Evolutionary conservation across 2,329 filamentous ascomycete species (phyloP), one percentile per base, ranked within the genome.

Genomic region (Amauroascus niger): DNA sequence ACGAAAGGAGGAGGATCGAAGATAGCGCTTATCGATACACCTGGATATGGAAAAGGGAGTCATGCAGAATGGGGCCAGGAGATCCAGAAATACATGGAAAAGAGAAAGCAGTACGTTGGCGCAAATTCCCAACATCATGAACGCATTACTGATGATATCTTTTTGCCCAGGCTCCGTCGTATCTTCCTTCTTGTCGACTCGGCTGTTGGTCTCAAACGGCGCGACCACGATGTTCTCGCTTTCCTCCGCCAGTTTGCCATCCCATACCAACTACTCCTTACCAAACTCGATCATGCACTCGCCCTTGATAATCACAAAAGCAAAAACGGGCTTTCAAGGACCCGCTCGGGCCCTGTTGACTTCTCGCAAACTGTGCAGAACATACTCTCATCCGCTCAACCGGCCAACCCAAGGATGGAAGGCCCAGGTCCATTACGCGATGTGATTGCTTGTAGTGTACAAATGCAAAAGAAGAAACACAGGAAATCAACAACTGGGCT

Each of bases 21-120:
- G 58, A 63, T 85, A 26, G 76, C 82, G 0, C 73, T 88, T 32
- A 72, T 87, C 18, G 84, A 88, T 65, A 84, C 84, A 78, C 84
- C 84, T 1, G 84, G 84, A 0, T 87, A 87, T 62, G 84, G 84
- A 3, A 76, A 79, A 54, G 82, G 77, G 1, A 81, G 79, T 62
- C 69, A 76, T 32, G 66, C 72, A 7, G 78, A 80, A 60, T 87
- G 83, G 82, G 84, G 84, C 0, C 63, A 67, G 22, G 80, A 86
- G 65, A 83, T 86, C 56, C 73, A 86, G 71, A 86, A 85, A 65
- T 87, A 85, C 67, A 65, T 88, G 30, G 71, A 74, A 58, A 72
- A 74, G 41, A 74, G 84, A 57, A 81, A 77, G 62, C 80, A 87
- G 70, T 79, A 61, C 65, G 71, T 65, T 59, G 26, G 9, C 13